These are phyloP conservation scores for Fomitopsis betulina DNA, from an alignment of 1,284 basidiomycete species.

Conservation along the genomic window DNA sequence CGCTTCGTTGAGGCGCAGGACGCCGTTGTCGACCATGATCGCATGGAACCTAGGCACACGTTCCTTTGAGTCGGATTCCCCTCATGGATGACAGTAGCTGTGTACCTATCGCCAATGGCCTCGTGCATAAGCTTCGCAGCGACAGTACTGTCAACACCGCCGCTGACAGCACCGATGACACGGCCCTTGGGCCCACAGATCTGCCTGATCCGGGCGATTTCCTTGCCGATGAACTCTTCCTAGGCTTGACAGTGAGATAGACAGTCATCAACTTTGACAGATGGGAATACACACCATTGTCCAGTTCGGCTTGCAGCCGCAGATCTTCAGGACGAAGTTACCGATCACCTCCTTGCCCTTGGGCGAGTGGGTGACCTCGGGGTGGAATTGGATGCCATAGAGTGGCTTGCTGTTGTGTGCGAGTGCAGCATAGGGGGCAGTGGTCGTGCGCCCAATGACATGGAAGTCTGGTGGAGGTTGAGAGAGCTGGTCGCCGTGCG, in stretches of 20 bases:
- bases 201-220: slow-evolving; percentile 90
- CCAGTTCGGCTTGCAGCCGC: slow-evolving; percentile 83
- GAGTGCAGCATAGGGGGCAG: slow-evolving; percentile 92
- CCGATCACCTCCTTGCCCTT: slow-evolving; percentile 91
- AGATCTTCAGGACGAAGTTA: slow-evolving; percentile 84
- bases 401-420: slow-evolving; percentile 88
- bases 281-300: slow-evolving; percentile 73
- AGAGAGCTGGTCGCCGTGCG: slow-evolving; percentile 94
- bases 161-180: slow-evolving; percentile 97
- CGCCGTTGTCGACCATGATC: slow-evolving; percentile 99
- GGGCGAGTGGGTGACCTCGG: slow-evolving; percentile 95
- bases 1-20: slow-evolving; percentile 90
- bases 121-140: slow-evolving; percentile 99
- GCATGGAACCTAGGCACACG: slow-evolving; percentile 80
- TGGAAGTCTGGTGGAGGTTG: slow-evolving; percentile 82
- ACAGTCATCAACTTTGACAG: too few species aligned
- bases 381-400: slow-evolving; percentile 99
- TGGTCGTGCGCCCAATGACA: slow-evolving; percentile 83
- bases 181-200: slow-evolving; percentile 94
- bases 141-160: slow-evolving; percentile 97
- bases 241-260: slow-evolving; percentile 24
- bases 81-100: neutral
- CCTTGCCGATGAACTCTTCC: slow-evolving; percentile 98
- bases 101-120: slow-evolving; percentile 92
- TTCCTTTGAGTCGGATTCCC: neutral